phyloP scores from a whole-genome alignment of 192 early-diverging fungal genomes.

The Backusella parvicylindrica region DNA sequence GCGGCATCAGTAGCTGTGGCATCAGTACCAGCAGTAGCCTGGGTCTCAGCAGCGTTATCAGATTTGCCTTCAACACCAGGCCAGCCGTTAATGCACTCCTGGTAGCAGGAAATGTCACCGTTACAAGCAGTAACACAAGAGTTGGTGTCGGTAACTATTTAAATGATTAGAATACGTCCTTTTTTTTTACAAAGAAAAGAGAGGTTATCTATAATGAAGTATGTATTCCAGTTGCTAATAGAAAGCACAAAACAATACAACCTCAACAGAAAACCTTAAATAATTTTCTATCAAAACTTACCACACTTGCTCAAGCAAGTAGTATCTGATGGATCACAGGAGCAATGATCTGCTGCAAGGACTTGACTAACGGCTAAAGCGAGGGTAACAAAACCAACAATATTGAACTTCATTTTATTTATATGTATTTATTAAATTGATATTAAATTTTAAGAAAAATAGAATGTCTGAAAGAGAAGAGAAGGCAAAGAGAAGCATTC shows the following conservation, averaged over 20 bases:
- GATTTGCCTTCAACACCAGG: background rate
- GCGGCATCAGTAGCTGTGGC: background rate
- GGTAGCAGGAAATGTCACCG: constrained; percentile 2
- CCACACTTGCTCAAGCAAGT: constrained; percentile 9
- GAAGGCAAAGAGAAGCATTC: background rate
- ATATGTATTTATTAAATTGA: background rate
- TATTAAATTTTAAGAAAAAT: background rate
- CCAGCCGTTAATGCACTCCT: constrained; percentile 5
- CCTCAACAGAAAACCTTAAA: background rate
- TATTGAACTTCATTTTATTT: background rate
- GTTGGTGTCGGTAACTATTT: constrained; percentile 6
- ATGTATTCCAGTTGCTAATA: background rate
- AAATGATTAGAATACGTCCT: background rate
- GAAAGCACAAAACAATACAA: background rate
- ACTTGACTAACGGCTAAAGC: background rate
- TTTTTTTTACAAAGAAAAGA: background rate
- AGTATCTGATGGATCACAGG: background rate
- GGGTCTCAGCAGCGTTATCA: background rate
- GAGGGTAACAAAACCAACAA: background rate
- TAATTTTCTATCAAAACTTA: background rate
- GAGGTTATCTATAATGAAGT: background rate
- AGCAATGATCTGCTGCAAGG: background rate
- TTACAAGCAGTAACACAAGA: constrained; percentile 4
- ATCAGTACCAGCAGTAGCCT: background rate
- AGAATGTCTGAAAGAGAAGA: background rate